Evolutionary conservation across 208 protist genomes (phyloP).

Genomic region (Angomonas ambiguus): DNA sequence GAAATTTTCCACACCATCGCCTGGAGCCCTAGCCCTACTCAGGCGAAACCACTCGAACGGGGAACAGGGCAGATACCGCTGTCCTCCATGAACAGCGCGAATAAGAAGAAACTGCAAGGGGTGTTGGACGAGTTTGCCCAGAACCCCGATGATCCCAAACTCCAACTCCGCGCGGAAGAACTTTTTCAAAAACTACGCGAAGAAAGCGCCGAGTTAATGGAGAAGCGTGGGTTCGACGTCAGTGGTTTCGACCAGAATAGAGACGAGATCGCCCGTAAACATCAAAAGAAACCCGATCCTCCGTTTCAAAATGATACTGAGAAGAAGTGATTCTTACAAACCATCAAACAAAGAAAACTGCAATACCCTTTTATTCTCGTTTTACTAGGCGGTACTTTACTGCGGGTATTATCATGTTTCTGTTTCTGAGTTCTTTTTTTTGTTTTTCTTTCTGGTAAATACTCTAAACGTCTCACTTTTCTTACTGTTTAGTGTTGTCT

Average conservation of each 20-base stretch:
- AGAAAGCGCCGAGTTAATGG: slow-evolving; percentile 66
- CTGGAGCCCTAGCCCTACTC: slow-evolving; percentile 83
- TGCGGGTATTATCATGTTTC: background rate
- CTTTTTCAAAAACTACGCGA: slow-evolving; percentile 65
- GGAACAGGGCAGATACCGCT: slow-evolving; percentile 73
- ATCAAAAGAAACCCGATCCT: slow-evolving; percentile 66
- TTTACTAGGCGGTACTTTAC: background rate
- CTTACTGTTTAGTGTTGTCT: background rate
- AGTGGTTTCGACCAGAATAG: slow-evolving; percentile 48
- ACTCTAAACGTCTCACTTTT: background rate
- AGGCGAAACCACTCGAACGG: slow-evolving; percentile 78
- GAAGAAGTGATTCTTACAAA: slow-evolving; percentile 8
- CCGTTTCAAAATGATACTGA: slow-evolving; percentile 71
- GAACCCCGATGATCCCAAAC: slow-evolving; percentile 64
- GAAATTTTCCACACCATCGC: slow-evolving; percentile 89
- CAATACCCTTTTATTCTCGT: background rate
- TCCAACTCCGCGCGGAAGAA: slow-evolving; percentile 67
- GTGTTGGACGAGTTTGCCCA: slow-evolving; percentile 81
- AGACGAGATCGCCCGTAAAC: slow-evolving; percentile 42
- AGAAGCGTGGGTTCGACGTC: slow-evolving; percentile 51
- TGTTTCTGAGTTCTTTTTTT: background rate
- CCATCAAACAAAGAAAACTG: background rate
- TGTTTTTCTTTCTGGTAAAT: background rate
- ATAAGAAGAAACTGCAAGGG: slow-evolving; percentile 57
- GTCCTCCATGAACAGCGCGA: slow-evolving; percentile 64